phyloP scores from a whole-genome alignment of 129 eudicot species.

The Cynara cardunculus region DNA sequence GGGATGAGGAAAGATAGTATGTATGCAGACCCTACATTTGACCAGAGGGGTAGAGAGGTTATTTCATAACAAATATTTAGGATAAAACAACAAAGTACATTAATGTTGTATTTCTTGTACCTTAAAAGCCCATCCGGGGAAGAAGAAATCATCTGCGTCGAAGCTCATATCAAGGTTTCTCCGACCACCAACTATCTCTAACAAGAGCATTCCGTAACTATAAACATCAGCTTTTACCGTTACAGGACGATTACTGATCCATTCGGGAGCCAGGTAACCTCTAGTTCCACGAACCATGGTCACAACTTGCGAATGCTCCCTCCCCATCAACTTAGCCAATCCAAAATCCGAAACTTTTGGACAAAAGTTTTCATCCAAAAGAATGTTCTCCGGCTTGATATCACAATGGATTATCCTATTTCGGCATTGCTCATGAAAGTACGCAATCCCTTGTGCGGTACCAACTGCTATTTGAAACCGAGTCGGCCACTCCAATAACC shows the following conservation, averaged over 20 bases:
- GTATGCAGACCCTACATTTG: background rate
- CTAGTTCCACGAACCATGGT: conserved; percentile 98
- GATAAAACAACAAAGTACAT: background rate
- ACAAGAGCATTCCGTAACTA: conserved; percentile 92
- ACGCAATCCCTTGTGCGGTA: conserved; percentile 92
- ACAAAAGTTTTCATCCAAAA: conserved; percentile 71
- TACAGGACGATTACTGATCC: conserved; percentile 93
- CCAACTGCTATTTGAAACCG: conserved; percentile 76
- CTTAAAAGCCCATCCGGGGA: conserved; percentile 99
- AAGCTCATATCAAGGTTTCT: conserved; percentile 89
- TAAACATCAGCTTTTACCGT: conserved; percentile 97
- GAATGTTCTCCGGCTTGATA: conserved; percentile 94
- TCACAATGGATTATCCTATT: conserved; percentile 94
- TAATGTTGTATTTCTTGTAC: conserved; percentile 19
- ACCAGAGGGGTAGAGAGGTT: background rate
- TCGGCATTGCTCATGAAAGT: conserved; percentile 94
- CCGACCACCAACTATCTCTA: conserved; percentile 91
- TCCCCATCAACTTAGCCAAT: conserved; percentile 85
- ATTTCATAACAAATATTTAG: background rate
- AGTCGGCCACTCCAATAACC: conserved; percentile 77
- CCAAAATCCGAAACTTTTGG: conserved; percentile 97
- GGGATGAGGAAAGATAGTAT: background rate
- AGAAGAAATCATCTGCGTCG: conserved; percentile 79
- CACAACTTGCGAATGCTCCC: conserved; percentile 88
- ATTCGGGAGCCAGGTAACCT: conserved; percentile 97